A percentile compares a stretch with the other conserved stretches of the same genome.
Evolutionary conservation across 1,284 basidiomycete species (phyloP).

Genomic region (Hemileia vastatrix): DNA sequence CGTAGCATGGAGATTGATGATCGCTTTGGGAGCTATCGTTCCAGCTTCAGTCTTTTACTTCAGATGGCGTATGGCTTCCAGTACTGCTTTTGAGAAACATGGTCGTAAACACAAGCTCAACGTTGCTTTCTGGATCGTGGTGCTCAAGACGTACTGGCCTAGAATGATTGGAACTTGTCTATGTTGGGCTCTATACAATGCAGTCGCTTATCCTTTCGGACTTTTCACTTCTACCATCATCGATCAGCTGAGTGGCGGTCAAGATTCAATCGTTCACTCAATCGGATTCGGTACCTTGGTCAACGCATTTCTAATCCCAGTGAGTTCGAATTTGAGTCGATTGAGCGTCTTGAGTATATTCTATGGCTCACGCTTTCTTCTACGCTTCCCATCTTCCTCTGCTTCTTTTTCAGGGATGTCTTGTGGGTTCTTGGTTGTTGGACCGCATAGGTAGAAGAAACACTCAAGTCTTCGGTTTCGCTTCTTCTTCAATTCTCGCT

Average conservation of each 20-base stretch:
- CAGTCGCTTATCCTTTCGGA: background rate
- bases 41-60: slow-evolving; percentile 36
- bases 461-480: slow-evolving; percentile 26
- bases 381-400: too few relatives aligned
- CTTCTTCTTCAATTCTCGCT: slow-evolving; percentile 26
- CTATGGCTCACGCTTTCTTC: background rate
- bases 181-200: background rate
- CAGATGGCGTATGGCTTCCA: slow-evolving; percentile 34
- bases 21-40: slow-evolving; percentile 32
- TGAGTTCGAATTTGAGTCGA: background rate
- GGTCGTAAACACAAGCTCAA: slow-evolving; percentile 26
- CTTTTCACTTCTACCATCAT: background rate
- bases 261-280: slow-evolving; percentile 25
- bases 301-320: slow-evolving; percentile 37
- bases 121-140: background rate
- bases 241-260: background rate
- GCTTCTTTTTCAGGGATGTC: slow-evolving; percentile 28
- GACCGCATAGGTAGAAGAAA: slow-evolving; percentile 24
- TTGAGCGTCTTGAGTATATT: background rate
- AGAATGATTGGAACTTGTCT: background rate
- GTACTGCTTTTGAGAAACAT: slow-evolving; percentile 33
- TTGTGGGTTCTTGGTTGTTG: slow-evolving; percentile 27
- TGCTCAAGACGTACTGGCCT: background rate
- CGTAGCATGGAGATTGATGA: slow-evolving; percentile 34
- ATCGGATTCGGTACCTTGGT: slow-evolving; percentile 37